A percentile compares a stretch with the other conserved stretches of the same genome.
phyloP scores from a whole-genome alignment of 108 stramenopile species.

The Cyclotella baltica region DNA sequence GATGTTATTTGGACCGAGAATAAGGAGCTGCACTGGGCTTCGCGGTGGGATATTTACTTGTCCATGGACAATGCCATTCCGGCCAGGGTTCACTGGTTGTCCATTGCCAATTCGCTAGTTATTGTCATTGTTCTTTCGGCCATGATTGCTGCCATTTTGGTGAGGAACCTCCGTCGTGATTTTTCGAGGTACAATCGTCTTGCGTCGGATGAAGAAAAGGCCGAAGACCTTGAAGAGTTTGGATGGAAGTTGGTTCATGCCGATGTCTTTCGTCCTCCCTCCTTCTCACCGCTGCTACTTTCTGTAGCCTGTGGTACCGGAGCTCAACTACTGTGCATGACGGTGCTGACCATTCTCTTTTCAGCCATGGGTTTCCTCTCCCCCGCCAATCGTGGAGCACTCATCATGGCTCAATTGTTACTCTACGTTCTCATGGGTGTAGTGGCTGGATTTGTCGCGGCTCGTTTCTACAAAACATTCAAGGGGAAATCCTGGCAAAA shows the following conservation, averaged over 20 bases:
- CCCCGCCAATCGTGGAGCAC: conserved; percentile 96
- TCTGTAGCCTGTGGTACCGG: conserved; percentile 93
- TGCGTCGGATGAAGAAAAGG: conserved; percentile 94
- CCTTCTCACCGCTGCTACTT: conserved; percentile 85
- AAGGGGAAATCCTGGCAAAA: conserved; percentile 95
- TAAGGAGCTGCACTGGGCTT: conserved; percentile 89
- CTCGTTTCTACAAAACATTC: conserved; percentile 98
- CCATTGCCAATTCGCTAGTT: conserved; percentile 92
- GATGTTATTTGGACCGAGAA: conserved; percentile 93
- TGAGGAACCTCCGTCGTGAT: conserved; percentile 91
- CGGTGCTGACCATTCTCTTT: conserved; percentile 90
- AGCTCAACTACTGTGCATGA: conserved; percentile 89
- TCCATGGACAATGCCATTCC: conserved; percentile 94
- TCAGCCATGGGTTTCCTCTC: conserved; percentile 94
- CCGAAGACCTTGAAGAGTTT: conserved; percentile 95
- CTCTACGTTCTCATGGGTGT: conserved; percentile 96
- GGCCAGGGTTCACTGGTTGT: conserved; percentile 95
- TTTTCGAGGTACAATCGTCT: conserved; percentile 88
- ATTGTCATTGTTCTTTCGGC: conserved; percentile 94
- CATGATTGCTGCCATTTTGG: conserved; percentile 95
- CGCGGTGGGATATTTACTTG: conserved; percentile 98
- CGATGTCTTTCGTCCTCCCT: conserved; percentile 96
- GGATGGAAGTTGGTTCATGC: conserved; percentile 99
- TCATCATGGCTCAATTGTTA: conserved; percentile 96
- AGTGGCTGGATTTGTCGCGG: conserved; percentile 92